Conservation (phyloP, 2,329 filamentous ascomycete species). For the Colletotrichum neosansevieriae region DNA sequence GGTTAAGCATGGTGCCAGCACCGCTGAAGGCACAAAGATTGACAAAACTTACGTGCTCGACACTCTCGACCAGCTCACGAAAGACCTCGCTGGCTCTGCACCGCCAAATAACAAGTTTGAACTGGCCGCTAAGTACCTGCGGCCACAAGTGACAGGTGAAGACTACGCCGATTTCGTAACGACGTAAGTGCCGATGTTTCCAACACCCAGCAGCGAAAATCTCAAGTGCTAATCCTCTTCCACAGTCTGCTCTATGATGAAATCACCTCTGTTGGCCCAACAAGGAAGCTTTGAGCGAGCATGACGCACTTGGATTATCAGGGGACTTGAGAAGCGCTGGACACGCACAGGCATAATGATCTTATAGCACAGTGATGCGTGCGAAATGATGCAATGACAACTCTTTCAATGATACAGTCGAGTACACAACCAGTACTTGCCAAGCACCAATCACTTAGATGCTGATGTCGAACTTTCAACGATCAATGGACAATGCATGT, state of each 20-base stretch:
- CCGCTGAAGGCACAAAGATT: slow-evolving; percentile 83
- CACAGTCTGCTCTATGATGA: slow-evolving; percentile 27
- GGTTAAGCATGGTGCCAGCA: slow-evolving; percentile 74
- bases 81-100: slow-evolving; percentile 27
- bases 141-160: slow-evolving; percentile 34
- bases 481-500: too few relatives aligned
- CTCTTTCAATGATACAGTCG: too few relatives aligned
- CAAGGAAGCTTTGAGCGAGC: slow-evolving; percentile 1
- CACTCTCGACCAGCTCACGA: slow-evolving; percentile 72
- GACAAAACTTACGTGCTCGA: slow-evolving; percentile 85
- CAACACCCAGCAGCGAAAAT: too few relatives aligned
- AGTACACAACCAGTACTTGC: too few relatives aligned
- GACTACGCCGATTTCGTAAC: slow-evolving; percentile 37
- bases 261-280: slow-evolving; percentile 11
- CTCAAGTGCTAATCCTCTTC: not conserved
- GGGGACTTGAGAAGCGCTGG: too few relatives aligned
- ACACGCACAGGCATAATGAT: too few relatives aligned
- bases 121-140: slow-evolving; percentile 30
- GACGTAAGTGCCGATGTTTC: slow-evolving; percentile 19
- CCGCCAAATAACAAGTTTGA: slow-evolving; percentile 41
- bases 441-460: too few relatives aligned
- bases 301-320: too few relatives aligned
- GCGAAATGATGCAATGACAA: too few relatives aligned
- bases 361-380: too few relatives aligned
- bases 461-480: too few relatives aligned